Conservation (phyloP, 768 basidiomycete species). For the Leccinum subtestaceum region DNA sequence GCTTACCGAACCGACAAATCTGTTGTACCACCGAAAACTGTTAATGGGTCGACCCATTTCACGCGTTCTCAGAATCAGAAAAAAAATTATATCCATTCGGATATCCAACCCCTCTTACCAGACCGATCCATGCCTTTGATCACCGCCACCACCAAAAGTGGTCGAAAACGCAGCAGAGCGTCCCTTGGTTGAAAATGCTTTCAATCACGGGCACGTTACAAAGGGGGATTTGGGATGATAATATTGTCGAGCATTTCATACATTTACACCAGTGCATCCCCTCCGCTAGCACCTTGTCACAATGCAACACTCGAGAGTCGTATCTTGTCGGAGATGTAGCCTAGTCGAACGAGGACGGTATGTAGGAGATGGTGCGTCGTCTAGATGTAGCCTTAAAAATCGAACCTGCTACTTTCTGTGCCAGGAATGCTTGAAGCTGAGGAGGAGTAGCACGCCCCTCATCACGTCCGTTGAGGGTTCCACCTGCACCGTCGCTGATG, state of each 20-base stretch:
- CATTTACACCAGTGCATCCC: conserved; percentile 28
- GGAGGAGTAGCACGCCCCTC: conserved; percentile 28
- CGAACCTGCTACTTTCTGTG: conserved; percentile 20
- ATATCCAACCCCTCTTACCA: conserved; percentile 8
- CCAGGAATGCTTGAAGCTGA: conserved; percentile 30
- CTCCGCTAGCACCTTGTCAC: conserved; percentile 24
- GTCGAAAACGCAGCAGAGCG: conserved; percentile 34
- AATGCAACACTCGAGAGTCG: conserved; percentile 23
- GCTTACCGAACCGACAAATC: conserved; percentile 16
- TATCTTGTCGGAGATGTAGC: conserved; percentile 29
- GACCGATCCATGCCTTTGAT: conserved; percentile 14
- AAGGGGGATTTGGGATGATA: conserved; percentile 17
- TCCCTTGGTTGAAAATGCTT: conserved; percentile 25
- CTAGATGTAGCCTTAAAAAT: conserved; percentile 21
- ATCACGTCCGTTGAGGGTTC: conserved; percentile 24
- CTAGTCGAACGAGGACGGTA: conserved; percentile 26
- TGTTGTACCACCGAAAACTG: conserved; percentile 6
- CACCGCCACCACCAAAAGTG: conserved; percentile 22
- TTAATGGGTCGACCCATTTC: conserved; percentile 15
- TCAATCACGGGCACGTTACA: conserved; percentile 15
- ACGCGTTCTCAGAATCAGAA: conserved; percentile 21
- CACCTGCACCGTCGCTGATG: conserved; percentile 12
- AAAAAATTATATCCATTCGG: conserved; percentile 25
- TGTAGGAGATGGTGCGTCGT: conserved; percentile 19
- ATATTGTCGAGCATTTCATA: conserved; percentile 27